These are phyloP conservation scores for Chaetomium olivaceum DNA, from an alignment of 2,329 filamentous ascomycete species.

Conservation along the genomic window DNA sequence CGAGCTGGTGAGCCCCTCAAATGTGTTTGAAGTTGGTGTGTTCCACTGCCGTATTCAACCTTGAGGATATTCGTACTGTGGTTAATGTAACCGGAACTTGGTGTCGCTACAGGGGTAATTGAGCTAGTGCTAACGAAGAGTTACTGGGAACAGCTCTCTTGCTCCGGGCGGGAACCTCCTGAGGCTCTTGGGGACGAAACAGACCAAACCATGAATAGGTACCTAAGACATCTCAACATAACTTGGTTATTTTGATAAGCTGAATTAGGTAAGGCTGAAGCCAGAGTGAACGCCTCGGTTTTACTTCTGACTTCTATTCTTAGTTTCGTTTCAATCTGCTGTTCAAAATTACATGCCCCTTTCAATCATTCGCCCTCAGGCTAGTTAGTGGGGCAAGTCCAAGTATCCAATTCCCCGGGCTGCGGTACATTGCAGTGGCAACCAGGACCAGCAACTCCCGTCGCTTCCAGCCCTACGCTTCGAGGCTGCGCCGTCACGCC, in stretches of 20 bases:
- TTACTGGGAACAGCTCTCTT: too few relatives aligned
- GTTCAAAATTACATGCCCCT: too few relatives aligned
- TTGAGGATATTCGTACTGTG: not conserved
- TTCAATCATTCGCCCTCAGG: not conserved
- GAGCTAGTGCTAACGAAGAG: too few relatives aligned
- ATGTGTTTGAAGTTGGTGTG: conserved; percentile 11
- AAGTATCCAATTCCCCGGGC: not conserved
- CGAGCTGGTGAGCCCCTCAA: not conserved
- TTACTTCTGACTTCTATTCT: too few relatives aligned
- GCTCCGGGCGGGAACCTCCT: too few relatives aligned
- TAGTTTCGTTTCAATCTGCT: too few relatives aligned
- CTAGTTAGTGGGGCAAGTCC: not conserved
- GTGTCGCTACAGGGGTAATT: not conserved
- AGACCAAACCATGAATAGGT: too few relatives aligned
- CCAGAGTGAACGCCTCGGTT: too few relatives aligned
- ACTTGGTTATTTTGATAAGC: too few relatives aligned
- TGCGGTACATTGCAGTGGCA: not conserved
- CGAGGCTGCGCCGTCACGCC: not conserved
- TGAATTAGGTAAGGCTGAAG: too few relatives aligned
- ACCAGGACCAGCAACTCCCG: not conserved
- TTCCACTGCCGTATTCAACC: not conserved
- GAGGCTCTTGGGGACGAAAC: too few relatives aligned
- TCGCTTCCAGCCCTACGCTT: not conserved
- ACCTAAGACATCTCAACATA: too few relatives aligned
- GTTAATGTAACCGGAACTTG: not conserved